phyloP scores from a whole-genome alignment of 164 flowering plant genomes.

The Macadamia tetraphylla region DNA sequence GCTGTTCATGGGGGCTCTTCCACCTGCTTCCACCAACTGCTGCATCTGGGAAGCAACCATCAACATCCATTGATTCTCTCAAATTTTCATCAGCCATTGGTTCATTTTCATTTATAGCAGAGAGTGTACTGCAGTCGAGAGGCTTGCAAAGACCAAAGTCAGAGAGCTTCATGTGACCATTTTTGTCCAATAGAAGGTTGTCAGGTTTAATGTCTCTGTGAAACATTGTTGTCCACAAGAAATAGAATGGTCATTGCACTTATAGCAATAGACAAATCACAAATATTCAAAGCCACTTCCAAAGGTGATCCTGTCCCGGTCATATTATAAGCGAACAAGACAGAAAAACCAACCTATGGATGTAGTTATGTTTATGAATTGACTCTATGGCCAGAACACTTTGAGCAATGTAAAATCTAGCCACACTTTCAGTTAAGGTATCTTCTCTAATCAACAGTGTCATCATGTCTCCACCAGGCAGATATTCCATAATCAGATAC shows the following conservation, averaged over 20 bases:
- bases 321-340: background rate
- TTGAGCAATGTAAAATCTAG: conserved; percentile 91
- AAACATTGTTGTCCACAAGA: conserved; percentile 4
- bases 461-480: conserved; percentile 99
- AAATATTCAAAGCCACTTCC: background rate
- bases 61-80: conserved; percentile 76
- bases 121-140: conserved; percentile 65
- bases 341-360: conserved; percentile 68
- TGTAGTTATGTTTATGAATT: conserved; percentile 89
- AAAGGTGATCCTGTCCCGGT: background rate
- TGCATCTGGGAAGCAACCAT: conserved; percentile 40
- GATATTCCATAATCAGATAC: conserved; percentile 93
- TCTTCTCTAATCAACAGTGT: conserved; percentile 95
- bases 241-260: conserved; percentile 1
- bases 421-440: conserved; percentile 84
- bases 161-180: conserved; percentile 95
- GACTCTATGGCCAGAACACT: conserved; percentile 93
- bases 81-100: conserved; percentile 57
- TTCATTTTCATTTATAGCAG: conserved; percentile 69
- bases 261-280: background rate
- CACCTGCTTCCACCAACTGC: conserved; percentile 51
- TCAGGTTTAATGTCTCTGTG: conserved; percentile 95
- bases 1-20: conserved; percentile 80
- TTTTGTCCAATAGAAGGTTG: conserved; percentile 82
- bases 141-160: conserved; percentile 99